Base-by-base conservation (phyloP, 164 flowering plant genomes). In the Tetracentron sinense region DNA sequence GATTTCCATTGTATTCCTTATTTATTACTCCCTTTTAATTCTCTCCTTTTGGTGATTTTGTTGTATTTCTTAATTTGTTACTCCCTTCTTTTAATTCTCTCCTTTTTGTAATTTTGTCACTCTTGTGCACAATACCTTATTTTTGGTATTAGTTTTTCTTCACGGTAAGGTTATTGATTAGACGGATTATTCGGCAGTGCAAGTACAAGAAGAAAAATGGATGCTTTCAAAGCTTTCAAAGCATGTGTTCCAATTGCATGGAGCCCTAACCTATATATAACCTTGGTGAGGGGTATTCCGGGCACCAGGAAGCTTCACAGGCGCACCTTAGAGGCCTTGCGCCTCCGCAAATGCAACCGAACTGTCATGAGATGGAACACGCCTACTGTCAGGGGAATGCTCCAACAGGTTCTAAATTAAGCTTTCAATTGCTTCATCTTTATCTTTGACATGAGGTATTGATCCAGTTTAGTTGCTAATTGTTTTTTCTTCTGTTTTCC, bases 331-430 rank as follows among this genome's bases (percentile, higher is more conserved):
- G 96, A 86, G 78, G 96, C 93, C 25, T 48, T 92, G 61, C 84
- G 90, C 21, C 86, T 90, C 17, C 63, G 86, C 33, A 92, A 90
- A 70, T 81, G 86, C 78, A 88, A 86, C 70, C 81, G 96, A 20
- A 92, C 97, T 57, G 97, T 90, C 60, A 83, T 83, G 93, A 75
- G 81, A 49, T 81, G 81, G 84, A 94, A 91, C 73, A 89, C 97
- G 7, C 97, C 99, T 35, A 85, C 92, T 15, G 82, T 88, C 12
- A 68, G 99, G 54, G 99, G 99, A 72, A 91, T 91, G 97, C 66
- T 91, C 30, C 88, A 91, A 60, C 98, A 94, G 88, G 98, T 93
- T 42, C 19, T 15, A 27, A 7, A 38, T 20, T 25, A 26, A 16
- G 42, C 48, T 54, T 7, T 42, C 19, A 62, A 7, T 7, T 7